A percentile compares a stretch with the other conserved stretches of the same genome.
These are phyloP conservation scores for Anthracocystis walkeri DNA, from an alignment of 1,284 basidiomycete species.

Conservation along the genomic window DNA sequence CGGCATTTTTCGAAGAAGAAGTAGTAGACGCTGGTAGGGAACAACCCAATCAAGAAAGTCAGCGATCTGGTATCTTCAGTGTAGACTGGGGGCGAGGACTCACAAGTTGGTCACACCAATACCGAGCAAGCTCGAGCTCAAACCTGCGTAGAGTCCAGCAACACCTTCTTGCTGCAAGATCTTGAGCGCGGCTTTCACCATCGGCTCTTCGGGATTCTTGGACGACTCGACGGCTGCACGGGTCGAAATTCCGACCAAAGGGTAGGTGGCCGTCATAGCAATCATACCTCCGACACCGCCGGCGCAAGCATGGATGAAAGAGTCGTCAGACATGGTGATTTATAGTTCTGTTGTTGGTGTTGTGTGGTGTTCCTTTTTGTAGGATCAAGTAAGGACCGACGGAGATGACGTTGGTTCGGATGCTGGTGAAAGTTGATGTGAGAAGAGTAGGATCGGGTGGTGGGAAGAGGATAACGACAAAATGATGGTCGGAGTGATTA, in stretches of 20 bases:
- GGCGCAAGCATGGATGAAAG: conserved; percentile 86
- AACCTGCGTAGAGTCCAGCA: conserved; percentile 85
- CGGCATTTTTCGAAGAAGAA: conserved; percentile 70
- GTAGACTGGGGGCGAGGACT: conserved; percentile 10
- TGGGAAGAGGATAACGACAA: neutral
- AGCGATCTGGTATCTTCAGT: neutral
- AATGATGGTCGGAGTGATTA: conserved; percentile 2
- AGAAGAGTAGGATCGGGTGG: neutral
- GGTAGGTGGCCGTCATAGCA: conserved; percentile 70
- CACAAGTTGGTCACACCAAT: conserved; percentile 91
- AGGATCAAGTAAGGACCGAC: neutral
- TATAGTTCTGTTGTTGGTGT: neutral
- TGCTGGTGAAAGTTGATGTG: neutral
- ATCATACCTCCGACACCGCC: conserved; percentile 91
- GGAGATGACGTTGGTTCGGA: neutral
- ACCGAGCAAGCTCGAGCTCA: conserved; percentile 86
- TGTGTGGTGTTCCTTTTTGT: neutral
- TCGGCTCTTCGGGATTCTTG: conserved; percentile 76
- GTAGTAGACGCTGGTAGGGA: conserved; percentile 70
- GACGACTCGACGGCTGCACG: conserved; percentile 90
- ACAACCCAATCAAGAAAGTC: neutral
- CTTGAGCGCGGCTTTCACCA: conserved; percentile 74
- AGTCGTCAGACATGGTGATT: conserved; percentile 74
- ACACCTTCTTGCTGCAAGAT: conserved; percentile 87
- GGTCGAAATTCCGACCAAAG: conserved; percentile 90